Evolutionary conservation across 2,329 filamentous ascomycete genomes (phyloP).

Genomic region (Thelonectria rubi): DNA sequence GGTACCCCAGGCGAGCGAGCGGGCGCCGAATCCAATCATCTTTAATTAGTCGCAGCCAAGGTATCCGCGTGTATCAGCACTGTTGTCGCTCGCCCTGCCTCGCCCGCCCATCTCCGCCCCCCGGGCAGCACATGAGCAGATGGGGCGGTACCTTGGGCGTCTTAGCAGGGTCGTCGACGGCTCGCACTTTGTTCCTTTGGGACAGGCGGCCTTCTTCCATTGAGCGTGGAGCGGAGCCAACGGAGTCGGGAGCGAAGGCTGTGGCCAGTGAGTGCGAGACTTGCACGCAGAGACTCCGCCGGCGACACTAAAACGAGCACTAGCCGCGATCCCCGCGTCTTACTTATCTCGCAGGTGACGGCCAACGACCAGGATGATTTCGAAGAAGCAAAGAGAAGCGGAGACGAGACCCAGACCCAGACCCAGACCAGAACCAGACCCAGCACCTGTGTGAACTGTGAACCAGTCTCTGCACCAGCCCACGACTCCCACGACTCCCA

Average conservation of each 20-base stretch:
- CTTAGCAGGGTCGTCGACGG: slow-evolving; percentile 12
- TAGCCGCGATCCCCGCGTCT: slow-evolving; percentile 43
- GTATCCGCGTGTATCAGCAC: slow-evolving; percentile 5
- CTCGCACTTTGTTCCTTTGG: slow-evolving; percentile 16
- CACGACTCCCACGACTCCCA: slow-evolving; percentile 17
- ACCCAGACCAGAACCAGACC: slow-evolving; percentile 19
- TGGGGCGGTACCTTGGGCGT: slow-evolving; percentile 17
- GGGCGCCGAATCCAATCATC: background rate
- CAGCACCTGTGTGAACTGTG: slow-evolving; percentile 8
- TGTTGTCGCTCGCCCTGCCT: slow-evolving; percentile 12
- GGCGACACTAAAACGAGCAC: slow-evolving; percentile 38
- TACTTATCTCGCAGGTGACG: slow-evolving; percentile 31
- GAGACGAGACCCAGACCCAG: slow-evolving; percentile 1
- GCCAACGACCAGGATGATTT: slow-evolving; percentile 17
- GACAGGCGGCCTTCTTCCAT: slow-evolving; percentile 4
- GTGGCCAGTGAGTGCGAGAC: slow-evolving; percentile 22
- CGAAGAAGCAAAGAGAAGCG: slow-evolving; percentile 7
- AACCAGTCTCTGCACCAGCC: slow-evolving; percentile 18
- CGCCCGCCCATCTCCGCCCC: slow-evolving; percentile 14
- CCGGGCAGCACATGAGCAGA: slow-evolving; percentile 15
- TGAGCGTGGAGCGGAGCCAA: slow-evolving; percentile 18
- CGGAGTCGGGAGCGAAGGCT: slow-evolving; percentile 15
- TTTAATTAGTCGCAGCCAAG: background rate
- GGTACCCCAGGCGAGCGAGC: background rate
- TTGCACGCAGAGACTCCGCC: slow-evolving; percentile 37